Conservation (phyloP, 768 basidiomycete species). For the Strobilomyces confusus region DNA sequence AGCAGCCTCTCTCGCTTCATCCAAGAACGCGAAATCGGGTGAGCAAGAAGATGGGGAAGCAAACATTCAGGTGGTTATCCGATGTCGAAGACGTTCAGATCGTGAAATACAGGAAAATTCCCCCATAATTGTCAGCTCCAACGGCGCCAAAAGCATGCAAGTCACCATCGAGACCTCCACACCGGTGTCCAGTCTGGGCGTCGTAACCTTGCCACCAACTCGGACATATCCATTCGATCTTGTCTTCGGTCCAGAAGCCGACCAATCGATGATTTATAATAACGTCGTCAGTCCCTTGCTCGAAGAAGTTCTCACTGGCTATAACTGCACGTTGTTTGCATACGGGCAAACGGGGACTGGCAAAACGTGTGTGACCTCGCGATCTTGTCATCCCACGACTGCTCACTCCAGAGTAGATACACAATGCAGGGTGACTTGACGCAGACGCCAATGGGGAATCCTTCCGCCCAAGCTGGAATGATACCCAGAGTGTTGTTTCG, state of each 20-base stretch:
- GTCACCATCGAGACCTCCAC: constrained; percentile 78
- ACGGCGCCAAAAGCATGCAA: constrained; percentile 69
- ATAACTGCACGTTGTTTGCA: constrained; percentile 96
- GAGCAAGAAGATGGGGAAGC: constrained; percentile 52
- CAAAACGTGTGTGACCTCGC: constrained; percentile 72
- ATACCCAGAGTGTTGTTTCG: constrained; percentile 91
- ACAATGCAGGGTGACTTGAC: constrained; percentile 97
- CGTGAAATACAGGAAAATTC: constrained; percentile 84
- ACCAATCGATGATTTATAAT: constrained; percentile 90
- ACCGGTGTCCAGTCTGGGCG: constrained; percentile 65
- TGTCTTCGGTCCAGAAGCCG: constrained; percentile 96
- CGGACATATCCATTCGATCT: constrained; percentile 92
- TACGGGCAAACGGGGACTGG: constrained; percentile 99
- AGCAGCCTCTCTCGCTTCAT: constrained; percentile 23
- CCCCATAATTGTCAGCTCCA: constrained; percentile 78
- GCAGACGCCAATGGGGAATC: constrained; percentile 81
- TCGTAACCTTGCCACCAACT: constrained; percentile 69
- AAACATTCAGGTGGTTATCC: constrained; percentile 91
- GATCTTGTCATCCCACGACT: background rate
- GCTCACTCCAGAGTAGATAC: constrained; percentile 47
- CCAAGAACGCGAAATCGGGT: constrained; percentile 26
- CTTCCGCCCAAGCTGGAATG: constrained; percentile 89
- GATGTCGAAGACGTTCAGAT: constrained; percentile 82
- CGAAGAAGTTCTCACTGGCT: constrained; percentile 90
- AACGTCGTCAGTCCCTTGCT: constrained; percentile 93